Conservation (phyloP, 768 basidiomycete species). For the Mycena albidolilacea region DNA sequence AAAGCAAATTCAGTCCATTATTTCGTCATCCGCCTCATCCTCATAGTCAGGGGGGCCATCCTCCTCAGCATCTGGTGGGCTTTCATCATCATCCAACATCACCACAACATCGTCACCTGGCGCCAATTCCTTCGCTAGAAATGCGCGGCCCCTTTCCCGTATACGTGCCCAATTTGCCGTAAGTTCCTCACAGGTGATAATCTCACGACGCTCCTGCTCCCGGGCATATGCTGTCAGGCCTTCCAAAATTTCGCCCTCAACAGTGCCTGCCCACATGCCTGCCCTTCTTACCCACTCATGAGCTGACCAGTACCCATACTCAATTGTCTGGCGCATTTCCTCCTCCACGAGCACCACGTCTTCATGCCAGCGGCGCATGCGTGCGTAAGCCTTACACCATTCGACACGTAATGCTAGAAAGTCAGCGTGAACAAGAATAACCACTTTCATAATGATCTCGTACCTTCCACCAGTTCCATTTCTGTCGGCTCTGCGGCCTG, state of each 20-base stretch:
- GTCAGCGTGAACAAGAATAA: neutral
- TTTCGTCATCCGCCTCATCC: neutral
- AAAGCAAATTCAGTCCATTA: too few species aligned
- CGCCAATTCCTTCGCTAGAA: neutral
- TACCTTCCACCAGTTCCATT: conserved; percentile 8
- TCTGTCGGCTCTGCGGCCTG: neutral
- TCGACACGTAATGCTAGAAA: neutral
- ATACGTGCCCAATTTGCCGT: neutral
- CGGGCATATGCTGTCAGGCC: neutral
- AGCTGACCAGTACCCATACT: neutral
- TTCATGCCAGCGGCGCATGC: conserved; percentile 23
- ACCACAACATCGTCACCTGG: neutral
- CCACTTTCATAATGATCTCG: neutral
- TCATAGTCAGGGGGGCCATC: too few species aligned
- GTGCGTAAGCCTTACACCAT: neutral
- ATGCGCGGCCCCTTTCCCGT: neutral
- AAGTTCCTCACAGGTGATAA: neutral
- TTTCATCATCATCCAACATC: too few species aligned
- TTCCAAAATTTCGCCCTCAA: neutral
- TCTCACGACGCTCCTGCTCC: neutral
- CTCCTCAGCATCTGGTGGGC: too few species aligned
- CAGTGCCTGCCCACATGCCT: neutral
- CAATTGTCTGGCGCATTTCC: neutral
- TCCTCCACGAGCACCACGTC: conserved; percentile 6
- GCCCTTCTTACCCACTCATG: neutral